Evolutionary conservation across 768 basidiomycete species (phyloP).

Genomic region (Boletales sp.): DNA sequence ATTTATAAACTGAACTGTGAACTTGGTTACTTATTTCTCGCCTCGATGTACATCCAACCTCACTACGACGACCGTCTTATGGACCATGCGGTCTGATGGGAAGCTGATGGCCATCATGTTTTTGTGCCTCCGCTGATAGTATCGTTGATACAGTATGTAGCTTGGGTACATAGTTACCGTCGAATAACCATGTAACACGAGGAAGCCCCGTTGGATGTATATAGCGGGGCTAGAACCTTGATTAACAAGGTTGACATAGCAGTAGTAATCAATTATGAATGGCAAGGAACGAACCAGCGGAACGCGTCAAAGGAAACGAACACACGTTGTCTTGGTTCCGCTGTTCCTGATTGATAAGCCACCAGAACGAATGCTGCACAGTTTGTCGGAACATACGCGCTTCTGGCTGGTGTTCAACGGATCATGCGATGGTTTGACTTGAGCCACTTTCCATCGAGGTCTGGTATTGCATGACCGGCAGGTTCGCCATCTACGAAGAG

Average conservation of each 20-base stretch:
- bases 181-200: slow-evolving; percentile 26
- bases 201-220: slow-evolving; percentile 18
- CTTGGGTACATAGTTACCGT: slow-evolving; percentile 18
- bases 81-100: slow-evolving; percentile 1
- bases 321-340: slow-evolving; percentile 13
- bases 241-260: slow-evolving; percentile 16
- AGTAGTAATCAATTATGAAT: slow-evolving; percentile 8
- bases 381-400: slow-evolving; percentile 4
- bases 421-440: slow-evolving; percentile 13
- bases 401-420: slow-evolving; percentile 5
- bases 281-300: slow-evolving; percentile 5
- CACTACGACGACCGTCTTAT: slow-evolving; percentile 6
- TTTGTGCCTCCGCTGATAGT: slow-evolving; percentile 5
- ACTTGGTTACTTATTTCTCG: slow-evolving; percentile 20
- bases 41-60: slow-evolving; percentile 7
- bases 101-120: slow-evolving; percentile 14
- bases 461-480: slow-evolving; percentile 34
- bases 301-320: slow-evolving; percentile 12
- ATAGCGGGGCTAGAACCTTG: slow-evolving; percentile 22
- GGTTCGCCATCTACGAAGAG: slow-evolving; percentile 42
- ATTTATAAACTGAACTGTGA: slow-evolving; percentile 11
- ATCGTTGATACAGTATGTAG: slow-evolving; percentile 15
- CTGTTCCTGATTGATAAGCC: slow-evolving; percentile 7
- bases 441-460: slow-evolving; percentile 37
- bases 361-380: neutral